Conservation (phyloP, 2,329 filamentous ascomycete species). For the Leptographium wingfieldii region DNA sequence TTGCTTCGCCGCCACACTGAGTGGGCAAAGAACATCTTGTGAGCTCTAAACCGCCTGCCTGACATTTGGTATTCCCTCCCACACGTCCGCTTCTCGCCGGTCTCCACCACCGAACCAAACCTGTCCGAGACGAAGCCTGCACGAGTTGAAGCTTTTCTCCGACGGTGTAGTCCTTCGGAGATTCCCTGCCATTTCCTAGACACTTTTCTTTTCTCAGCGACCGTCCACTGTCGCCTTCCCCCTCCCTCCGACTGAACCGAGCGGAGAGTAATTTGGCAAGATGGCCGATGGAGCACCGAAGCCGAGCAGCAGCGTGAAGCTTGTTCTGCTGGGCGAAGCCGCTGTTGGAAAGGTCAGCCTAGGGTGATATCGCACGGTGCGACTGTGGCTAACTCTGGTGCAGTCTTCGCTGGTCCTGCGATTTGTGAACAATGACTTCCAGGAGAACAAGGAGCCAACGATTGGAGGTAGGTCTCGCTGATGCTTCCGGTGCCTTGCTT, state of each 20-base stretch:
- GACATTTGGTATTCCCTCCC: not conserved
- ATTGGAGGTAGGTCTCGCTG: slow-evolving; percentile 67
- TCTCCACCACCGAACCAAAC: not conserved
- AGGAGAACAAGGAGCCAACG: slow-evolving; percentile 98
- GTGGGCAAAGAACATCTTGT: not conserved
- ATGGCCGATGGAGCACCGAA: slow-evolving; percentile 69
- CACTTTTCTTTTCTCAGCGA: not conserved
- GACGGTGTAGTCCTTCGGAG: not conserved
- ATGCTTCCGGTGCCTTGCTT: too few relatives aligned
- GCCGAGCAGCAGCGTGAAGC: slow-evolving; percentile 98
- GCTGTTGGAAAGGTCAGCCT: slow-evolving; percentile 84
- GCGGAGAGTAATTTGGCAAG: not conserved
- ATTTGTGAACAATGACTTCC: slow-evolving; percentile 99
- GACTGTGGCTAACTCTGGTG: not conserved
- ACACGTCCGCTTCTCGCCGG: not conserved
- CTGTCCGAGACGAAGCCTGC: not conserved
- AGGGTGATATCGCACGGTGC: not conserved
- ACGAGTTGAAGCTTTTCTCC: not conserved
- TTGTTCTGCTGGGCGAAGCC: slow-evolving; percentile 92
- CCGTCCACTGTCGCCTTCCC: not conserved
- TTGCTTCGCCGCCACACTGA: slow-evolving; percentile 6
- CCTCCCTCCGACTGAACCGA: not conserved
- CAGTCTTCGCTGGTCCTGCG: slow-evolving; percentile 94
- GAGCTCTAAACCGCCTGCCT: not conserved
- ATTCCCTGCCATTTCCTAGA: not conserved